Evolutionary conservation across 176 grass and related monocot species (phyloP), one percentile per base, ranked within the genome.

Genomic region (Phoenix roebelenii): DNA sequence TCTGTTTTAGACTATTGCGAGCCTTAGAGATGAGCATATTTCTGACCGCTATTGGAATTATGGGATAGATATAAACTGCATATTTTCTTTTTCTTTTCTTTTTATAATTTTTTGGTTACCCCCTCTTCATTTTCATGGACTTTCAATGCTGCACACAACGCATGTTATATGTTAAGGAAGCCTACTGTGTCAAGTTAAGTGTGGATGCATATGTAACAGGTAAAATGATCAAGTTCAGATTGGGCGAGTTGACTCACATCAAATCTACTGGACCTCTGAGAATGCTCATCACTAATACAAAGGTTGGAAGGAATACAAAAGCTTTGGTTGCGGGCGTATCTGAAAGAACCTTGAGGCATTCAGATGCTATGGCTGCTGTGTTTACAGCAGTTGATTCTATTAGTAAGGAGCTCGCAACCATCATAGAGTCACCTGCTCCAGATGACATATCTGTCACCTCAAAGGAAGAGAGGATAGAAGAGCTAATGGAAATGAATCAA

Each of bases 401-500:
- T 49, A 88, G 87, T 25, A 78, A 88, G 44, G 87, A 97, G 55
- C 70, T 97, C 26, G 76, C 87, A 6, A 68, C 20, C 59, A 58
- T 97, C 14, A 75, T 91, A 14, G 81, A 97, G 58, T 70, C 75
- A 60, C 72, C 59, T 56, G 80, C 84, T 15, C 54, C 23, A 30
- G 83, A 88, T 80, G 80, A 90, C 25, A 30, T 68, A 69, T 58
- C 71, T 44, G 57, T 87, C 26, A 87, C 72, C 51, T 74, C 76
- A 28, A 97, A 79, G 75, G 92, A 97, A 66, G 84, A 91, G 25
- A 91, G 85, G 59, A 59, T 97, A 71, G 72, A 82, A 65, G 87
- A 97, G 66, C 54, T 97, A 72, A 91, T 97, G 81, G 72, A 85
- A 73, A 97, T 97, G 87, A 97, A 91, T 56, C 92, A 97, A 82